Evolutionary conservation across 2,329 filamentous ascomycete species (phyloP).

Genomic region (Stagonosporopsis rhizophila): DNA sequence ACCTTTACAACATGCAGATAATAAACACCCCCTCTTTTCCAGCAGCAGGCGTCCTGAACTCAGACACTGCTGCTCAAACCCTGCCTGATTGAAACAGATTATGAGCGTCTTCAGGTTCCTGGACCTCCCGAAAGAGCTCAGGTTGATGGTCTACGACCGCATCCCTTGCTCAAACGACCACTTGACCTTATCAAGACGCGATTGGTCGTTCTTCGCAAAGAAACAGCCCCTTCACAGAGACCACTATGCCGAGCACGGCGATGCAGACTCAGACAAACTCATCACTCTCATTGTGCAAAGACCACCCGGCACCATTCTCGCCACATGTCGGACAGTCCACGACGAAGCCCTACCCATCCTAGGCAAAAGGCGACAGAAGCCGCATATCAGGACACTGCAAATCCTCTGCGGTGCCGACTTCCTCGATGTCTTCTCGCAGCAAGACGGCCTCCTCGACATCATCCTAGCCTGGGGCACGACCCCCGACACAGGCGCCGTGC

Average conservation of each 20-base stretch:
- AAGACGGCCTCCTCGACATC: constrained; percentile 10
- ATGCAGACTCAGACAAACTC: constrained; percentile 10
- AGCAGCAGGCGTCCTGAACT: neutral
- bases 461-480: constrained; percentile 6
- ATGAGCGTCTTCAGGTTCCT: constrained; percentile 6
- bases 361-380: neutral
- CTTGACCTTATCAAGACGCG: constrained; percentile 6
- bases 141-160: constrained; percentile 20
- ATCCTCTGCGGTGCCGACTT: constrained; percentile 10
- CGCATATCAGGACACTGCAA: constrained; percentile 1
- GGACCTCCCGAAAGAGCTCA: constrained; percentile 21
- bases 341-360: constrained; percentile 12
- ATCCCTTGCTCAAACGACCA: constrained; percentile 16
- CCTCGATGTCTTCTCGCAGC: constrained; percentile 15
- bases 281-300: constrained; percentile 4
- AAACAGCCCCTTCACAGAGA: constrained; percentile 16
- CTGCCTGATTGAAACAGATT: neutral
- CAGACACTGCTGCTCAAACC: neutral
- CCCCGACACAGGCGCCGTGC: too few relatives aligned
- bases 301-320: constrained; percentile 5
- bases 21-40: constrained; percentile 10
- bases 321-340: constrained; percentile 11
- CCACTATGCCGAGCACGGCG: constrained; percentile 1
- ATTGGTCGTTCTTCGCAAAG: constrained; percentile 17
- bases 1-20: constrained; percentile 4